phyloP scores from a whole-genome alignment of 2,329 filamentous ascomycete species.

The Xylariaceae sp. region DNA sequence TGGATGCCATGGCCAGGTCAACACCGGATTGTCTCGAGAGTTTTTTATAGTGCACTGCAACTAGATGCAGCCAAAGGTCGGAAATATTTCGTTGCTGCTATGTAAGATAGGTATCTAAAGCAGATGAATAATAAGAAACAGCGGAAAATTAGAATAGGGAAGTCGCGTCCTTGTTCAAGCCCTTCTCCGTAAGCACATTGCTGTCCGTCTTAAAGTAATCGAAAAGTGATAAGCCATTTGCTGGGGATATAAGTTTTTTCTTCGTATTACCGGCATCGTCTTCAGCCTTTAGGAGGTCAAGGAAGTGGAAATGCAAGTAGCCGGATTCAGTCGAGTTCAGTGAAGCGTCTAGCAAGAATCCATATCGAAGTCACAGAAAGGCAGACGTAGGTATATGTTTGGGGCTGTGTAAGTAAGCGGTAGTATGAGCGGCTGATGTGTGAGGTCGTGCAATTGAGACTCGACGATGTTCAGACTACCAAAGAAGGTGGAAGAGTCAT shows the following conservation, averaged over 20 bases:
- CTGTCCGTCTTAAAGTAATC: conserved; percentile 26
- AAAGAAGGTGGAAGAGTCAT: no score
- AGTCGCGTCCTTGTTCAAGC: conserved; percentile 13
- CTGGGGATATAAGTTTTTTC: conserved; percentile 27
- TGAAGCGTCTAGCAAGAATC: no score
- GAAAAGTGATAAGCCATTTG: conserved; percentile 27
- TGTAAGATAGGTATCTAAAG: neutral
- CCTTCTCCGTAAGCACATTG: conserved; percentile 14
- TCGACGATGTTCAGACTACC: no score
- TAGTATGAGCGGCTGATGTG: no score
- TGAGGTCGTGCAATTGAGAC: no score
- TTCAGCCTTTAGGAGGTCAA: conserved; percentile 26
- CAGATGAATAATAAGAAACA: neutral
- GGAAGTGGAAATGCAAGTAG: no score
- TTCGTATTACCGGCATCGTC: conserved; percentile 38
- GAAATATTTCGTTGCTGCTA: neutral
- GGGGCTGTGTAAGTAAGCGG: no score
- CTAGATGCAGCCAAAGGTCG: neutral
- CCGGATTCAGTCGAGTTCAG: no score
- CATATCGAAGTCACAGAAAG: no score
- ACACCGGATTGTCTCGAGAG: neutral
- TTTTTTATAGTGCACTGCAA: neutral
- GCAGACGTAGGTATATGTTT: no score
- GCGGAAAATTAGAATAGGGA: neutral
- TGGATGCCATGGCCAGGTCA: conserved; percentile 69